These are phyloP conservation scores for Coemansia sp. DNA, from an alignment of 192 early-diverging fungal genomes.

Conservation along the genomic window DNA sequence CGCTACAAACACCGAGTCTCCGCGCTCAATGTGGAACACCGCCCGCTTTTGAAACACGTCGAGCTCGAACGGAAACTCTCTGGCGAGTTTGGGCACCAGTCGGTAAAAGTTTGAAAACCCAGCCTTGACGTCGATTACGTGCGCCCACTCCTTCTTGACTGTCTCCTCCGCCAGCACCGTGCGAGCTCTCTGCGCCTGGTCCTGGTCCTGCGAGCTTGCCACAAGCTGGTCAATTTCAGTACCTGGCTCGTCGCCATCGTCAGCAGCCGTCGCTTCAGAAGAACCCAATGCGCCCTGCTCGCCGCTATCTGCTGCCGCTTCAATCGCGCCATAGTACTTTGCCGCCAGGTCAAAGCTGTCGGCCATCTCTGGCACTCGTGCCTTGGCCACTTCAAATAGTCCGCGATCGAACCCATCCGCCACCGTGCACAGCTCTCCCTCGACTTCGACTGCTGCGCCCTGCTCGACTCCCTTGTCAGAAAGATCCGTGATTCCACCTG, in stretches of 20 bases:
- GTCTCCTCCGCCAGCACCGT: background rate
- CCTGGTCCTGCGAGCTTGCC: background rate
- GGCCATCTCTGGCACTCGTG: background rate
- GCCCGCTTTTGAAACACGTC: slow-evolving; percentile 98
- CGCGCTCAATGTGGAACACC: slow-evolving; percentile 93
- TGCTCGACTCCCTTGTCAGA: background rate
- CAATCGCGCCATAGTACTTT: slow-evolving; percentile 22
- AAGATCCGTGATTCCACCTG: slow-evolving; percentile 31
- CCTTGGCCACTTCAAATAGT: slow-evolving; percentile 23
- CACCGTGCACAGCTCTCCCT: slow-evolving; percentile 32
- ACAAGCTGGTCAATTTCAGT: slow-evolving; percentile 25
- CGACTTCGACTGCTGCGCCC: slow-evolving; percentile 1
- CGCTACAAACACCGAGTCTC: slow-evolving; percentile 96
- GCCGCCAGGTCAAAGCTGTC: slow-evolving; percentile 29
- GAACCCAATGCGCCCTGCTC: slow-evolving; percentile 1
- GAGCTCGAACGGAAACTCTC: slow-evolving; percentile 90
- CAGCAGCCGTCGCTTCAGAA: background rate
- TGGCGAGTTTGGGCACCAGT: slow-evolving; percentile 87
- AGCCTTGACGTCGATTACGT: slow-evolving; percentile 85
- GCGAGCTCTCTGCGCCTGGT: background rate
- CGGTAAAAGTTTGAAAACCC: slow-evolving; percentile 89
- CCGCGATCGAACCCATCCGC: slow-evolving; percentile 53
- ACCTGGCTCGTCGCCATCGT: background rate
- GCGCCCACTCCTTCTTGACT: slow-evolving; percentile 80
- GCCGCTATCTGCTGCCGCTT: background rate